A percentile compares a stretch with the other conserved stretches of the same genome.
Evolutionary conservation across 2,329 filamentous ascomycete species (phyloP).

Genomic region (Lachnellula occidentalis): DNA sequence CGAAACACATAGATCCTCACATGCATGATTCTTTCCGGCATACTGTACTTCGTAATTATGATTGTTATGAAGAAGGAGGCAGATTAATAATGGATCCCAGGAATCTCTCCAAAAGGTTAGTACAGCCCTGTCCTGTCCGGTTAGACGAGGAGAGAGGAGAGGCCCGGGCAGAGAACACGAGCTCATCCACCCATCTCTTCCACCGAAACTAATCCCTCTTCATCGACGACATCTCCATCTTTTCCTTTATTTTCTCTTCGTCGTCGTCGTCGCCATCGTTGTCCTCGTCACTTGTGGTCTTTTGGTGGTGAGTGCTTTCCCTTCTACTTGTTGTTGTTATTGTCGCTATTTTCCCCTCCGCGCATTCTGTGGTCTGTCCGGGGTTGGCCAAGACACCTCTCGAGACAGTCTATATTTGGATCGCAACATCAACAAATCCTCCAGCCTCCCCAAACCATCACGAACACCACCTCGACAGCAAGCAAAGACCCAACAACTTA

Average conservation of each 20-base stretch:
- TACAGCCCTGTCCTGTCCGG: neutral
- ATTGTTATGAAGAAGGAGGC: too few relatives aligned
- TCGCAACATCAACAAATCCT: slow-evolving; percentile 16
- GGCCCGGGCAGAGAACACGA: neutral
- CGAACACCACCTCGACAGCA: neutral
- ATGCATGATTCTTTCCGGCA: too few relatives aligned
- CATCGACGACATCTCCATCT: neutral
- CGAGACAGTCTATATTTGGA: slow-evolving; percentile 18
- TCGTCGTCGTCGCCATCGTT: neutral
- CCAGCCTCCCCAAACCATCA: slow-evolving; percentile 7
- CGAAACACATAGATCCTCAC: too few relatives aligned
- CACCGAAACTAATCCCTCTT: neutral
- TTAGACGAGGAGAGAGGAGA: neutral
- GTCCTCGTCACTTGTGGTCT: neutral
- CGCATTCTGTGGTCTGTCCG: neutral
- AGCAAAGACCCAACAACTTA: neutral
- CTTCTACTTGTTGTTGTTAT: neutral
- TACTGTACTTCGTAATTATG: too few relatives aligned
- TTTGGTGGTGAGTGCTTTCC: neutral
- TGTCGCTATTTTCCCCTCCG: too few relatives aligned
- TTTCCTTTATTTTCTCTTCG: neutral
- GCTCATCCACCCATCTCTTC: neutral
- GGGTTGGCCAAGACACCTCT: neutral
- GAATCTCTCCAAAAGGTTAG: too few relatives aligned
- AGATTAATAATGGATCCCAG: too few relatives aligned